Evolutionary conservation across 2,329 filamentous ascomycete genomes (phyloP), one percentile per base, ranked within the genome.

Genomic region (Aspergillus niger): DNA sequence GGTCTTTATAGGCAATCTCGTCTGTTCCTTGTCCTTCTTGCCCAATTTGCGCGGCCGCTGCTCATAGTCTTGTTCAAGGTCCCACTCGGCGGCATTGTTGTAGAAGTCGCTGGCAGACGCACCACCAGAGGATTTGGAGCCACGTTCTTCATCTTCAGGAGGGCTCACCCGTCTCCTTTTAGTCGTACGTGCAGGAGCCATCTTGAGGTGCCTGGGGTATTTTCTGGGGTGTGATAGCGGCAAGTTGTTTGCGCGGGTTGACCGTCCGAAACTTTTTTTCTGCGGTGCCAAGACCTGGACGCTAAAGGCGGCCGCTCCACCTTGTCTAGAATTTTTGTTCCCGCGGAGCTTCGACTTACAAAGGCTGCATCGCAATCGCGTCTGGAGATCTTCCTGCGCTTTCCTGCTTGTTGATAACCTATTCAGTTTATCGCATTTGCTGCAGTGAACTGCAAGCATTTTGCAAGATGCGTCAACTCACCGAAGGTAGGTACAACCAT

Each of bases 31-130:
- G 59, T 85, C 83, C 74, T 92, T 91, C 76, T 90, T 91, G 72
- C 86, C 89, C 38, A 84, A 79, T 75, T 95, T 95, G 68, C 91
- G 85, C 50, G 90, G 88, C 67, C 87, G 87, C 63, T 85, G 85
- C 76, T 96, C 92, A 81, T 97, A 98, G 75, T 91, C 89, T 73
- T 96, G 90, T 80, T 97, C 95, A 52, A 97, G 84, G 71, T 97
- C 88, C 92, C 94, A 98, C 77, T 87, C 89, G 61, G 91, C 83
- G 5, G 90, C 91, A 70, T 86, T 89, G 69, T 86, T 86, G 79
- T 91, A 85, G 75, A 93, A 92, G 57, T 85, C 83, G 39, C 54
- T 50, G 22, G 57, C 8, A 15, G 59, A 39, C 22, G 75, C 73
- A 51, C 76, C 76, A 54, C 65, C 72, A 38, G 72, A 67, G 30